Evolutionary conservation across 2,329 filamentous ascomycete species (phyloP), one percentile per base, ranked within the genome.

Genomic region (Pestalotiopsis fici): DNA sequence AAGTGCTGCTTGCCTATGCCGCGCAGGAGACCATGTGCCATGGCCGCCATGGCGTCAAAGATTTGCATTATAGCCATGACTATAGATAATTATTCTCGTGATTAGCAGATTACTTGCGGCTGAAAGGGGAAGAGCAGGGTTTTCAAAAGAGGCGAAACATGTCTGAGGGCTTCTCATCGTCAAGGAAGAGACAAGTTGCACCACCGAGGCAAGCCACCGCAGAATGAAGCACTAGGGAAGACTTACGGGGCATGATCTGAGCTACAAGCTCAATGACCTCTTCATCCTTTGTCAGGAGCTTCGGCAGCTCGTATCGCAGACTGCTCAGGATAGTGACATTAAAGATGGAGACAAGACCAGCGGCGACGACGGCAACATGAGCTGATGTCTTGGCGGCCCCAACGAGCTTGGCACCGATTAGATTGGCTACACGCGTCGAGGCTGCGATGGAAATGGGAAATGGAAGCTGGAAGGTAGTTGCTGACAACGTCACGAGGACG

Each of bases 401-500:
- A 2, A 93, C 90, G 12, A 98, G 85, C 1, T 91, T 91, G 0
- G 95, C 95, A 9, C 95, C 96, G 69, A 98, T 97, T 39, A 98
- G 83, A 74, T 98, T 98, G 21, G 95, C 95, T 15, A 98, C 89
- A 1, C 95, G 90, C 0, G 95, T 98, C 13, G 92, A 95, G 0
- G 92, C 90, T 2, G 95, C 95, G 67, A 98, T 95, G 37, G 91
- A 93, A 68, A 98, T 88, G 0, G 95, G 93, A 81, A 98, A 98
- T 0, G 95, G 94, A 61, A 98, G 90, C 78, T 97, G 94, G 82
- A 94, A 98, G 0, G 93, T 93, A 27, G 97, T 88, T 11, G 90
- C 89, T 0, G 91, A 90, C 59, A 97, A 84, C 0, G 92, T 96
- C 25, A 91, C 88, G 2, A 98, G 83, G 15, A 98, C 90, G 39